phyloP scores from a whole-genome alignment of 2,329 filamentous ascomycete genomes.

The Botrytis aclada region DNA sequence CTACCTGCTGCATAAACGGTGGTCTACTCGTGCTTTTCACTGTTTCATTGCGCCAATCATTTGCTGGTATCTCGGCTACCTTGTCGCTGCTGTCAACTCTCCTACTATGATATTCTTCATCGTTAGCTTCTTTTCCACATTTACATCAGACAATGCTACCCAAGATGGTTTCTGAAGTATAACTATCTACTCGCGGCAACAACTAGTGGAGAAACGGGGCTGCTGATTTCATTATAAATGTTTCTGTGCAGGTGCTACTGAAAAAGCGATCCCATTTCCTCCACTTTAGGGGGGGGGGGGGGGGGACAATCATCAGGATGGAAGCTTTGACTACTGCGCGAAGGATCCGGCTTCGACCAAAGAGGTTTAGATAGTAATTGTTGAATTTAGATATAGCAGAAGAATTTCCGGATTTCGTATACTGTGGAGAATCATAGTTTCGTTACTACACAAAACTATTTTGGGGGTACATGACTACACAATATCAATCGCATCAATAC shows the following conservation, averaged over 20 bases:
- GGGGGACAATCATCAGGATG: background rate
- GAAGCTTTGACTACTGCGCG: background rate
- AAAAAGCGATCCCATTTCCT: background rate
- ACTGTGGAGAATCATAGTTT: background rate
- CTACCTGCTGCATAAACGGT: background rate
- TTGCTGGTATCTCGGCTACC: background rate
- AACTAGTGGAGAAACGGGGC: background rate
- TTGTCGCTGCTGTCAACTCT: background rate
- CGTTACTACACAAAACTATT: background rate
- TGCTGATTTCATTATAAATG: background rate
- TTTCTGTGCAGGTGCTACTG: background rate
- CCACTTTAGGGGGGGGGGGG: no score
- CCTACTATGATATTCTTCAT: no score
- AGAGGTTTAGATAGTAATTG: background rate
- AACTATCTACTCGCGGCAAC: background rate
- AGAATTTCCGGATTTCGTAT: background rate
- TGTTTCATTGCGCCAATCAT: background rate
- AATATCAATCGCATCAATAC: background rate
- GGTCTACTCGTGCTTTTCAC: background rate
- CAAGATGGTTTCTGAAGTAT: background rate
- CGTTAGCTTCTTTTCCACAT: no score
- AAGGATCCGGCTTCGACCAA: background rate
- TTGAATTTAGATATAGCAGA: background rate
- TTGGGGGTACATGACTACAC: background rate
- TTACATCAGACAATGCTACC: background rate